Evolutionary conservation across 805 yeast species (phyloP).

Genomic region (Candida saitoana): DNA sequence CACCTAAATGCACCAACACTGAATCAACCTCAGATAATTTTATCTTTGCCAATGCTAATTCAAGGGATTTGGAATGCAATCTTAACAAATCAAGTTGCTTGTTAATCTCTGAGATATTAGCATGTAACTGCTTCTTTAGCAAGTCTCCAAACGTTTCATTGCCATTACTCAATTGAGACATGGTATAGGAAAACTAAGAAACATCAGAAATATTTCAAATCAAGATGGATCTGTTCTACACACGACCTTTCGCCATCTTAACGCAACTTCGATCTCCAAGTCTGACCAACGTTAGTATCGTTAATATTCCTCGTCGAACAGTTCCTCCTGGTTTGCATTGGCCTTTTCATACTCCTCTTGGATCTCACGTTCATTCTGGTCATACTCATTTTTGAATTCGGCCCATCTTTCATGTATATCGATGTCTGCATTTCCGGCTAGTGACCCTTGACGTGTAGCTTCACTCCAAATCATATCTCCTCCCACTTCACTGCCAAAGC

Average conservation of each 20-base stretch:
- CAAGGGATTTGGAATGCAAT: neutral
- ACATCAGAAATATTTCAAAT: neutral
- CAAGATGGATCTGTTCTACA: constrained; percentile 1
- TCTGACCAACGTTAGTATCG: neutral
- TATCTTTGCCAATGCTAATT: neutral
- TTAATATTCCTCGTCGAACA: constrained; percentile 21
- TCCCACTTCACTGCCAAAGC: constrained; percentile 89
- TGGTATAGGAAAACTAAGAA: neutral
- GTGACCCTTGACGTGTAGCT: constrained; percentile 76
- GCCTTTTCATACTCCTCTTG: constrained; percentile 32
- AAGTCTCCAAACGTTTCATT: neutral
- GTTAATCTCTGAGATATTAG: constrained; percentile 4
- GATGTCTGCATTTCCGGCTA: constrained; percentile 42
- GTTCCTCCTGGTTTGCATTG: constrained; percentile 11
- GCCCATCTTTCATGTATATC: constrained; percentile 97
- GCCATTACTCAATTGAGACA: neutral
- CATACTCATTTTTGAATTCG: constrained; percentile 75
- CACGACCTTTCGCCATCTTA: constrained; percentile 15
- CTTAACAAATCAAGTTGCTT: constrained; percentile 5
- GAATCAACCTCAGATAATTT: neutral
- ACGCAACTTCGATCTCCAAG: no score
- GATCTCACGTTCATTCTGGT: constrained; percentile 41
- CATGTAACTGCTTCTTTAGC: constrained; percentile 2
- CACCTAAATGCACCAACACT: constrained; percentile 32
- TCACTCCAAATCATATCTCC: constrained; percentile 99